A percentile compares a stretch with the other conserved stretches of the same genome.
Conservation (phyloP, 1,284 basidiomycete genomes). For the Puccinia novopanici region DNA sequence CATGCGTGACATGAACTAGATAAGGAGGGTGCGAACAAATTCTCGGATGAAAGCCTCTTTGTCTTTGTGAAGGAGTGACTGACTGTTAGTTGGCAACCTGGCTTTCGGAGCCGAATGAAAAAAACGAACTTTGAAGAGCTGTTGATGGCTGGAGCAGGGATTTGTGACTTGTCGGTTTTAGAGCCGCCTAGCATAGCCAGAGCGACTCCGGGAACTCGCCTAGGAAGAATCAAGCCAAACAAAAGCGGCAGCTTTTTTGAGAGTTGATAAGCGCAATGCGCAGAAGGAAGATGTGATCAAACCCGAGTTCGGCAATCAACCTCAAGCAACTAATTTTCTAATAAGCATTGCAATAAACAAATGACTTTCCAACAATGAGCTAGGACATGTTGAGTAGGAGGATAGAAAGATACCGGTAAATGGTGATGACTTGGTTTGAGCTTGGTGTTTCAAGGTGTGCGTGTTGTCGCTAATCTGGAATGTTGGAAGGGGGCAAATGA, state of each 20-base stretch:
- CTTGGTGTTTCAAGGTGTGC: neutral
- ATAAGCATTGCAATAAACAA: neutral
- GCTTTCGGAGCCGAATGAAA: neutral
- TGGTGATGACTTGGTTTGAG: neutral
- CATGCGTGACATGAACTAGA: constrained; percentile 4
- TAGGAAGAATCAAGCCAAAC: neutral
- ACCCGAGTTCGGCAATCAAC: neutral
- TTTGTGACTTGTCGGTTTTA: constrained; percentile 13
- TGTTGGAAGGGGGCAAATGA: constrained; percentile 70
- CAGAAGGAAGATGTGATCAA: neutral
- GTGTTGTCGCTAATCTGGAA: neutral
- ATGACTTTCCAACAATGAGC: constrained; percentile 26
- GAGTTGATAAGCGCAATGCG: neutral
- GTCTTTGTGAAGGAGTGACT: neutral
- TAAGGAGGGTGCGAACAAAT: constrained; percentile 19
- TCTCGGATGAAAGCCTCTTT: constrained; percentile 29
- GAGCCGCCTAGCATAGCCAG: constrained; percentile 35
- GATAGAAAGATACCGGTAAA: neutral
- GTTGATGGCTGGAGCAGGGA: constrained; percentile 12
- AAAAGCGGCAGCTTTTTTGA: neutral
- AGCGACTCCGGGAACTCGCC: constrained; percentile 25
- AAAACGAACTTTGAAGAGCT: constrained; percentile 38
- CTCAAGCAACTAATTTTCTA: neutral
- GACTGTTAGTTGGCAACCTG: neutral
- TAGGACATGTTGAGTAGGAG: too few species aligned